These are phyloP conservation scores for Plasmodium coatneyi DNA, from an alignment of 169 alveolate species.

Conservation along the genomic window DNA sequence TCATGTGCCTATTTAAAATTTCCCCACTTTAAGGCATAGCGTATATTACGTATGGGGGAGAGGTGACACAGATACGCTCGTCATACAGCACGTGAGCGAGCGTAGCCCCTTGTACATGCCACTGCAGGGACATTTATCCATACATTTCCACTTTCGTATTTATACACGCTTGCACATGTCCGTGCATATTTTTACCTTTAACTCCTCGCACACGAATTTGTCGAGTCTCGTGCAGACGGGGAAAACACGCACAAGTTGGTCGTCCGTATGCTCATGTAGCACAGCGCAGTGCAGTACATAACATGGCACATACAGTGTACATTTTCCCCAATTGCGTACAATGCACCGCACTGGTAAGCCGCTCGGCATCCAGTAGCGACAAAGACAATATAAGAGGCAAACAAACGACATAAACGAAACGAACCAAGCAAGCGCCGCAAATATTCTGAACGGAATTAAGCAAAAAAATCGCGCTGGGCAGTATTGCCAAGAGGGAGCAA, in stretches of 20 bases:
- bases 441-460: background rate
- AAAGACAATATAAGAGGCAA: background rate
- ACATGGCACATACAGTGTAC: background rate
- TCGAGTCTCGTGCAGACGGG: background rate
- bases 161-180: background rate
- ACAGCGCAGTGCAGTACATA: background rate
- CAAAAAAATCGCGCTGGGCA: background rate
- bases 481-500: background rate
- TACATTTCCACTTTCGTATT: background rate
- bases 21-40: background rate
- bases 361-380: background rate
- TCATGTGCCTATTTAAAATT: background rate
- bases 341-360: background rate
- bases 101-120: background rate
- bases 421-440: background rate
- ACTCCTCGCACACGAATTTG: background rate
- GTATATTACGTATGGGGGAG: background rate
- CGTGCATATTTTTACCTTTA: conserved; percentile 15
- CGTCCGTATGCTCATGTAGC: background rate
- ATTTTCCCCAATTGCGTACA: background rate
- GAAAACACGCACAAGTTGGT: background rate
- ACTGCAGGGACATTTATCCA: background rate
- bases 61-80: background rate
- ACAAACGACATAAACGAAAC: background rate
- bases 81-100: background rate